Conservation (phyloP, 1,284 basidiomycete species). For the Caloboletus inedulis region DNA sequence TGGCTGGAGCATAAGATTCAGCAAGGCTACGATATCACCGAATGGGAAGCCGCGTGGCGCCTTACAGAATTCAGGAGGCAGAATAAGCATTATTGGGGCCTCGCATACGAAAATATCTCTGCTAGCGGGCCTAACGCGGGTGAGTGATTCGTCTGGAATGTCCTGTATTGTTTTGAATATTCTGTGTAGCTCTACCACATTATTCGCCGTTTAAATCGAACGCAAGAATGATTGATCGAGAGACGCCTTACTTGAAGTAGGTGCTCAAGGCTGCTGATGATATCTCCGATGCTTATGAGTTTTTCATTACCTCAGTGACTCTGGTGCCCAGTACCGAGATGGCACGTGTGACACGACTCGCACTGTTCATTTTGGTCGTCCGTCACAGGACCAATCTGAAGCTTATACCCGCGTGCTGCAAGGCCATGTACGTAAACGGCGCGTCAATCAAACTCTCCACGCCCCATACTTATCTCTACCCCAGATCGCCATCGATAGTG, state of each 20-base stretch:
- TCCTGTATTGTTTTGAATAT: slow-evolving; percentile 7
- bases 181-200: slow-evolving; percentile 74
- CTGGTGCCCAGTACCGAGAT: slow-evolving; percentile 86
- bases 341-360: slow-evolving; percentile 94
- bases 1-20: slow-evolving; percentile 86
- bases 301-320: slow-evolving; percentile 56
- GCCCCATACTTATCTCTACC: slow-evolving; percentile 21
- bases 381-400: slow-evolving; percentile 77
- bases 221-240: slow-evolving; percentile 71
- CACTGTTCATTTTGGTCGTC: slow-evolving; percentile 85
- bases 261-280: slow-evolving; percentile 27
- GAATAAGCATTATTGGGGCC: slow-evolving; percentile 78
- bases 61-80: slow-evolving; percentile 77
- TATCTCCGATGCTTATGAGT: slow-evolving; percentile 18
- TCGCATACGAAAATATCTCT: slow-evolving; percentile 93
- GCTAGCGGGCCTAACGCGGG: slow-evolving; percentile 86
- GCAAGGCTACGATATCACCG: slow-evolving; percentile 78
- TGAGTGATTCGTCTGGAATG: slow-evolving; percentile 24
- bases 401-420: slow-evolving; percentile 95
- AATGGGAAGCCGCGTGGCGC: slow-evolving; percentile 87
- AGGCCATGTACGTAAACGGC: slow-evolving; percentile 72
- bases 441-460: slow-evolving; percentile 17
- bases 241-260: slow-evolving; percentile 87
- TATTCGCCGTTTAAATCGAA: slow-evolving; percentile 78
- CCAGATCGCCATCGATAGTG: slow-evolving; percentile 87